phyloP scores from a whole-genome alignment of 768 basidiomycete genomes.

The Pleurotus sapidus region DNA sequence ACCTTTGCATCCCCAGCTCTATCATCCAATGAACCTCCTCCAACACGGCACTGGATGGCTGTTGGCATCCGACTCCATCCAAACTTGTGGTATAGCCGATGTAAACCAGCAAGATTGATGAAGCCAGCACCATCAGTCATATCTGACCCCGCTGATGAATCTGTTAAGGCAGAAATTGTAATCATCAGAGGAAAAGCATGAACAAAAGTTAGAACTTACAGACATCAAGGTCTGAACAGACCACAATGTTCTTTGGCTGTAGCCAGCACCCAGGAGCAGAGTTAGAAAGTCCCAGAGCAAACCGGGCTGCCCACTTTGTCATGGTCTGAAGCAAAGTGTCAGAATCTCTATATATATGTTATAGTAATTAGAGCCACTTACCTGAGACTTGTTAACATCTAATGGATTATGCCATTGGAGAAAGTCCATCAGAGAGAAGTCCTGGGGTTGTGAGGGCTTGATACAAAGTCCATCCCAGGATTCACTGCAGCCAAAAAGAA shows the following conservation, averaged over 20 bases:
- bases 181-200: too few species aligned
- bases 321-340: slow-evolving; percentile 31
- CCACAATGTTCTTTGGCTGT: slow-evolving; percentile 22
- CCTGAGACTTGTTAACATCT: slow-evolving; percentile 36
- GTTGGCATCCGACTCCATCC: slow-evolving; percentile 30
- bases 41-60: slow-evolving; percentile 36
- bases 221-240: slow-evolving; percentile 28
- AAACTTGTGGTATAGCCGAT: slow-evolving; percentile 21
- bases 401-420: slow-evolving; percentile 44
- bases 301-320: slow-evolving; percentile 48
- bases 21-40: slow-evolving; percentile 16
- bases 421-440: slow-evolving; percentile 36
- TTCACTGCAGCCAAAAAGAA: slow-evolving; percentile 56
- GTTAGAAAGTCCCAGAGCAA: slow-evolving; percentile 47
- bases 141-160: slow-evolving; percentile 22
- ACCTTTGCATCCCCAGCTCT: slow-evolving; percentile 4
- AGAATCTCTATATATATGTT: too few species aligned
- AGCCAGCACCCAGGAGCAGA: slow-evolving; percentile 43
- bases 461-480: slow-evolving; percentile 10
- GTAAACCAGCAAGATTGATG: slow-evolving; percentile 28
- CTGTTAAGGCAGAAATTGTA: slow-evolving; percentile 16
- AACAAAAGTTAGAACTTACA: slow-evolving; percentile 29
- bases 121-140: slow-evolving; percentile 41
- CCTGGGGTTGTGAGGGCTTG: background rate
- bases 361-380: slow-evolving; percentile 12